These are phyloP conservation scores for Cryptosporidium ubiquitum DNA, from an alignment of 169 alveolate genomes.

Conservation along the genomic window DNA sequence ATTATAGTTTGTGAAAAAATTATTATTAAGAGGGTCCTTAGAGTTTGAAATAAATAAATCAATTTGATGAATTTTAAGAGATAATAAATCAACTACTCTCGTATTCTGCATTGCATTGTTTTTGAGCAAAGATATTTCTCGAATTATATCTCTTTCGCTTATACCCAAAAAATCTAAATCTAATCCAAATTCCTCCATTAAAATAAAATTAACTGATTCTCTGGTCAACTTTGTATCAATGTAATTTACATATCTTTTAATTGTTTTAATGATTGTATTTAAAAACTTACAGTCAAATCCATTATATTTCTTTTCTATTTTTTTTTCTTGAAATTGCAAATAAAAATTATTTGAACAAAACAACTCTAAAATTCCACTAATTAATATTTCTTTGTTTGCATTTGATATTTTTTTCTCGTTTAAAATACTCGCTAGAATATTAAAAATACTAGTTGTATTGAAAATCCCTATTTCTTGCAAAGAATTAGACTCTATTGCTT, in stretches of 20 bases:
- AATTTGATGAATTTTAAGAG: not conserved
- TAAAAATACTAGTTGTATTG: not conserved
- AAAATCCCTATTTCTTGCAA: not conserved
- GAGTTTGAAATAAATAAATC: not conserved
- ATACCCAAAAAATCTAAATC: constrained; percentile 14
- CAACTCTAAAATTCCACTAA: not conserved
- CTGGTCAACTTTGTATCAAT: not conserved
- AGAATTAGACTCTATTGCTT: constrained; percentile 1
- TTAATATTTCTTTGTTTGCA: constrained; percentile 13
- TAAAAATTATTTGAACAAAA: not conserved
- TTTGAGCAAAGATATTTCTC: not conserved
- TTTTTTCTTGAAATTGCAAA: not conserved
- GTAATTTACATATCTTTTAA: constrained; percentile 7
- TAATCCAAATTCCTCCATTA: constrained; percentile 48
- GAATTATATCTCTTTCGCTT: not conserved
- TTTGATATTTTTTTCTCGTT: not conserved
- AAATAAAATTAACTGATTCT: constrained; percentile 1
- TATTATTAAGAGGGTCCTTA: not conserved
- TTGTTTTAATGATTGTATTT: not conserved
- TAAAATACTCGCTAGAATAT: not conserved
- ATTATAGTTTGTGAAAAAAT: not conserved
- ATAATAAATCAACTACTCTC: not conserved
- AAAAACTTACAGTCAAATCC: not conserved
- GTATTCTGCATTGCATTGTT: not conserved
- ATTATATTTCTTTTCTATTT: not conserved